phyloP scores from a whole-genome alignment of 345 rosid genomes.

The Acer yangbiense region DNA sequence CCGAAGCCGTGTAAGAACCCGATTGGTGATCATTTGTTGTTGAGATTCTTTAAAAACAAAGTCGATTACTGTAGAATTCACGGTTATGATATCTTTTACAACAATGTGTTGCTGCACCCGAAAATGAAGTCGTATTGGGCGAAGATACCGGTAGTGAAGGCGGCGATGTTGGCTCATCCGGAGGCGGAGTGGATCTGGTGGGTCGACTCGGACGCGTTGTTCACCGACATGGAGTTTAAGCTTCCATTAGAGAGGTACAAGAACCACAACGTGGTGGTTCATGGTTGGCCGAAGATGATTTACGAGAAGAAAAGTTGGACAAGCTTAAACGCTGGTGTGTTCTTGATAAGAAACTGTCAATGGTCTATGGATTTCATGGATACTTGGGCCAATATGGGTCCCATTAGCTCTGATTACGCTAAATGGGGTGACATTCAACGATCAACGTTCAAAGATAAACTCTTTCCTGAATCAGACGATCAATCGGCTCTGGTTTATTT shows the following conservation, averaged over 20 bases:
- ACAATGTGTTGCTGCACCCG: constrained; percentile 73
- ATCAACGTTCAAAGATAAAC: constrained; percentile 74
- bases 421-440: constrained; percentile 78
- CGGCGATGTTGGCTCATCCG: constrained; percentile 96
- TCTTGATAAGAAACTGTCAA: constrained; percentile 86
- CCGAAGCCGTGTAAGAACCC: constrained; percentile 78
- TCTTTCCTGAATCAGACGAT: constrained; percentile 87
- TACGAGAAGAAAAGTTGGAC: constrained; percentile 80
- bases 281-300: constrained; percentile 79
- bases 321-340: constrained; percentile 81
- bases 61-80: constrained; percentile 92
- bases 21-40: constrained; percentile 79
- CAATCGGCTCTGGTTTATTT: constrained; percentile 79
- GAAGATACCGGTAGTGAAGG: constrained; percentile 67
- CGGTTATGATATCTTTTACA: constrained; percentile 82
- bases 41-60: constrained; percentile 87
- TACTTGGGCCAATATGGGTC: constrained; percentile 78
- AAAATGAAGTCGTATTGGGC: constrained; percentile 86
- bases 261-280: constrained; percentile 77
- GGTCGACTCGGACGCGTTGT: constrained; percentile 93
- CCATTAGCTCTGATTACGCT: constrained; percentile 49
- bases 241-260: constrained; percentile 68
- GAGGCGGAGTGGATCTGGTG: constrained; percentile 99
- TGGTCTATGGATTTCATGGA: constrained; percentile 96
- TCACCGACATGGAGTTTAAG: constrained; percentile 93